Percentiles rank a stretch among this genome's conserved stretches.
These are phyloP conservation scores for Cynara cardunculus DNA, from an alignment of 129 eudicot genomes.

Conservation along the genomic window DNA sequence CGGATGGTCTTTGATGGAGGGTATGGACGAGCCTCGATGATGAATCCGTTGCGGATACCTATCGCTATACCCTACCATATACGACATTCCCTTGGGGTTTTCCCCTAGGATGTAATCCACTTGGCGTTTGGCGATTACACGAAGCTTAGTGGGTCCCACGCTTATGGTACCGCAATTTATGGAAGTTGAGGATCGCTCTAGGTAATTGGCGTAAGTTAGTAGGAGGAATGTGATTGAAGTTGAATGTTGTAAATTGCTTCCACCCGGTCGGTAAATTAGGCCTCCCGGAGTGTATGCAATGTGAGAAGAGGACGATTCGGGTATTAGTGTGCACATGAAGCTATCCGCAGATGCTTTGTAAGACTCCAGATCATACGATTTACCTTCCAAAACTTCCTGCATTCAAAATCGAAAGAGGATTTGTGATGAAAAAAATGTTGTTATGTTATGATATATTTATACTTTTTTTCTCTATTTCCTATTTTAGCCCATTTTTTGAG, in stretches of 20 bases:
- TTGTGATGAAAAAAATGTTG: neutral
- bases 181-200: slow-evolving; percentile 42
- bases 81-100: slow-evolving; percentile 87
- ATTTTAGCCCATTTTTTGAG: neutral
- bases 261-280: slow-evolving; percentile 76
- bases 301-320: slow-evolving; percentile 75
- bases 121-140: slow-evolving; percentile 68
- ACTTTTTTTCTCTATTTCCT: neutral
- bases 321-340: slow-evolving; percentile 81
- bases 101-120: slow-evolving; percentile 92
- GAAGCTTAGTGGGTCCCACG: slow-evolving; percentile 52
- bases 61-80: slow-evolving; percentile 88
- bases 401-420: neutral
- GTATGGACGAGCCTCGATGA: slow-evolving; percentile 88
- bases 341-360: slow-evolving; percentile 87
- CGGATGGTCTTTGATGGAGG: slow-evolving; percentile 69
- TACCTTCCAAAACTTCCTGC: slow-evolving; percentile 79
- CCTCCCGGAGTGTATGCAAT: slow-evolving; percentile 77
- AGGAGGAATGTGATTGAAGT: slow-evolving; percentile 73
- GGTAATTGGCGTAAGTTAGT: slow-evolving; percentile 68
- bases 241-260: slow-evolving; percentile 83
- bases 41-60: slow-evolving; percentile 78
- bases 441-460: neutral
- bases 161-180: slow-evolving; percentile 58
- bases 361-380: slow-evolving; percentile 49